Evolutionary conservation across 2,329 filamentous ascomycete genomes (phyloP).

Genomic region (Neocucurbitaria cava): DNA sequence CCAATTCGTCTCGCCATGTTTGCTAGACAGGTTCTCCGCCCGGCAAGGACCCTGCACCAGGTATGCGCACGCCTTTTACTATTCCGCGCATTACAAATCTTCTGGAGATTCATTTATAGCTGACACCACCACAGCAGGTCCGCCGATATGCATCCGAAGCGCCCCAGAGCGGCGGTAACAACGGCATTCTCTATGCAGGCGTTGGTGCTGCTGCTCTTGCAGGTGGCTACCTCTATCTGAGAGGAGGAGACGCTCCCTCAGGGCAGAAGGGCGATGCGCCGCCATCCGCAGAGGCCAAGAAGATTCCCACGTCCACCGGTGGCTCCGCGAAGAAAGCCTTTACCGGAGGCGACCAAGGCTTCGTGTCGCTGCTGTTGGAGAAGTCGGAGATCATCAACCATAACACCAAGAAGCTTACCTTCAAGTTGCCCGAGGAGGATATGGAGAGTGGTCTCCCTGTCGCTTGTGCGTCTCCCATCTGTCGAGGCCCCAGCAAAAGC

Average conservation of each 20-base stretch:
- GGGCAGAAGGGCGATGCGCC: slow-evolving; percentile 32
- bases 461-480: slow-evolving; percentile 64
- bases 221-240: slow-evolving; percentile 61
- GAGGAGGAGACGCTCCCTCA: slow-evolving; percentile 37
- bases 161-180: slow-evolving; percentile 58
- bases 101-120: slow-evolving; percentile 13
- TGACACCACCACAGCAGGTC: slow-evolving; percentile 59
- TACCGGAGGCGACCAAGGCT: slow-evolving; percentile 88
- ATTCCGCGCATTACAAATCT: slow-evolving; percentile 24
- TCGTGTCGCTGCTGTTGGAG: slow-evolving; percentile 79
- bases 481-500: background rate
- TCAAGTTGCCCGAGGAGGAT: slow-evolving; percentile 83
- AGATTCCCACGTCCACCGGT: slow-evolving; percentile 49
- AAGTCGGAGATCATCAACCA: slow-evolving; percentile 82
- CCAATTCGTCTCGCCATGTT: slow-evolving; percentile 51
- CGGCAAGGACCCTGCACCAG: slow-evolving; percentile 50
- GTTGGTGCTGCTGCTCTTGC: slow-evolving; percentile 65
- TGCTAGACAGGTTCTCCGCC: slow-evolving; percentile 52
- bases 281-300: slow-evolving; percentile 46
- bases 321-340: slow-evolving; percentile 63
- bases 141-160: slow-evolving; percentile 75
- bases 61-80: slow-evolving; percentile 35
- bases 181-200: slow-evolving; percentile 62
- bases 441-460: slow-evolving; percentile 82
- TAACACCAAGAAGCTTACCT: slow-evolving; percentile 93